Evolutionary conservation across 108 stramenopile species (phyloP).

Genomic region (Cylindrotheca fusiformis): DNA sequence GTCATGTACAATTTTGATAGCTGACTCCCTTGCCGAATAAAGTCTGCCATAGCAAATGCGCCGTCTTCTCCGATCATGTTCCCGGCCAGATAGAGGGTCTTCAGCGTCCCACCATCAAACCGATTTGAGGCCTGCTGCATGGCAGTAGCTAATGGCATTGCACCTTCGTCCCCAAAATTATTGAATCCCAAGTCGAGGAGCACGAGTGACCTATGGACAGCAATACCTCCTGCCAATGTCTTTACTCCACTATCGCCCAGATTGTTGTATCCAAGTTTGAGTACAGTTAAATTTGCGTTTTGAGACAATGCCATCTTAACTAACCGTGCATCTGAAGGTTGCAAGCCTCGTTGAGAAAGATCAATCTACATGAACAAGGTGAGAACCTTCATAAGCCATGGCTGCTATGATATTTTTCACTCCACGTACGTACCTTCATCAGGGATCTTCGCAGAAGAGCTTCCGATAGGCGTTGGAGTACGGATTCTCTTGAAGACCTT

Average conservation of each 20-base stretch:
- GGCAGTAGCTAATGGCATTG: constrained; percentile 56
- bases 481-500: constrained; percentile 48
- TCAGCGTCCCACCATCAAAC: constrained; percentile 20
- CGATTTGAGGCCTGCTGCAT: constrained; percentile 26
- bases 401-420: too few species aligned
- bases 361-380: constrained; percentile 52
- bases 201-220: constrained; percentile 53
- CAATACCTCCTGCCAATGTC: constrained; percentile 42
- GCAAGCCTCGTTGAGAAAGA: constrained; percentile 73
- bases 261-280: constrained; percentile 86
- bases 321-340: constrained; percentile 59
- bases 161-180: constrained; percentile 78
- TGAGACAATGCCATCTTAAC: constrained; percentile 70
- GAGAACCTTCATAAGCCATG: constrained; percentile 1
- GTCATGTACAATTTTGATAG: constrained; percentile 72
- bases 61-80: constrained; percentile 70
- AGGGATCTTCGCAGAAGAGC: constrained; percentile 55
- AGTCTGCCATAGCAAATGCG: constrained; percentile 63
- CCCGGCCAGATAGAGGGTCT: constrained; percentile 76
- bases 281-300: constrained; percentile 65
- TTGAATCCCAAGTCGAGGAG: constrained; percentile 84
- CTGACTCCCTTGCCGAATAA: constrained; percentile 51
- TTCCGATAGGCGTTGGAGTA: constrained; percentile 56
- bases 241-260: constrained; percentile 61
- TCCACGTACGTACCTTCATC: constrained; percentile 38